These are phyloP conservation scores for Pachyrhizus erosus DNA, from an alignment of 306 rosid genomes.

Conservation along the genomic window DNA sequence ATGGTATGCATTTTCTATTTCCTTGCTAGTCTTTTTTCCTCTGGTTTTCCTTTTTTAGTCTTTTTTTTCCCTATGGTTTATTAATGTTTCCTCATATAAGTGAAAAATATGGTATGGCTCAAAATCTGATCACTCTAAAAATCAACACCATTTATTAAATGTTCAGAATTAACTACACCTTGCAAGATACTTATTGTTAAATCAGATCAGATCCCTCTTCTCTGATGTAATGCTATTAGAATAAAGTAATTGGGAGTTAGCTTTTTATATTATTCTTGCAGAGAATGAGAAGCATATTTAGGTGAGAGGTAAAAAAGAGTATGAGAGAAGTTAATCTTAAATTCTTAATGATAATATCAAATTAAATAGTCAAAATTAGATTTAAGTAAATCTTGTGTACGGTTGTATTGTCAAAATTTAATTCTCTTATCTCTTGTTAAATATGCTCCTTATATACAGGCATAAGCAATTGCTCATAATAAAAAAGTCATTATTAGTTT, in stretches of 20 bases:
- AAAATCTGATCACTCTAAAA: neutral
- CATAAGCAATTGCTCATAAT: neutral
- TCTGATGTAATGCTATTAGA: neutral
- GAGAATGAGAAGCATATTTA: neutral
- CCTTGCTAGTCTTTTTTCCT: neutral
- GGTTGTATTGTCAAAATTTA: neutral
- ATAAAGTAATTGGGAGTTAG: neutral
- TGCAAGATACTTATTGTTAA: slow-evolving; percentile 14
- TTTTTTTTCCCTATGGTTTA: neutral
- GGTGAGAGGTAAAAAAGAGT: neutral
- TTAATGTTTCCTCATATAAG: neutral
- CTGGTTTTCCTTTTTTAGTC: neutral
- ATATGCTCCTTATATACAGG: neutral
- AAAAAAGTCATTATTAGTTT: neutral
- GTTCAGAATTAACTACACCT: neutral
- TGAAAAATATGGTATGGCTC: neutral
- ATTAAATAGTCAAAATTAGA: neutral
- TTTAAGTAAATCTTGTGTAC: neutral
- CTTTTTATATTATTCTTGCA: neutral
- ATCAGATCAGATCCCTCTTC: neutral
- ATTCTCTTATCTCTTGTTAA: neutral
- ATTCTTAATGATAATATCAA: neutral
- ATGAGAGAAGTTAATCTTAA: neutral
- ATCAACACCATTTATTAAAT: neutral
- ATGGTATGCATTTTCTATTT: slow-evolving; percentile 59